Evolutionary conservation across 768 basidiomycete species (phyloP), one percentile per base, ranked within the genome.

Genomic region (Boletus reticulatus): DNA sequence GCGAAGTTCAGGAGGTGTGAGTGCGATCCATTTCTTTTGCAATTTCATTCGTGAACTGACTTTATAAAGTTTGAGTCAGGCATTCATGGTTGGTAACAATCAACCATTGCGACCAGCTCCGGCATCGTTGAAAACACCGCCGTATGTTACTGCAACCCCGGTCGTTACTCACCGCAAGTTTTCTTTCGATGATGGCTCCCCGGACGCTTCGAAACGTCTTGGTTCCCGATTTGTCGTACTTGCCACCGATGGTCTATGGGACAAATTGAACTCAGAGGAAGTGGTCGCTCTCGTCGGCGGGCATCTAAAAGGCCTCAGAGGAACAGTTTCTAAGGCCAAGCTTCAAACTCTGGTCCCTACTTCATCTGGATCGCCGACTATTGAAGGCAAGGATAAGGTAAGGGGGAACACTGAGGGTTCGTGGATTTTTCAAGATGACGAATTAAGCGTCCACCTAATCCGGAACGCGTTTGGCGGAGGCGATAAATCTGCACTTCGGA

Each of bases 381-480:
- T 92, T 48, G 81, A 88, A 55, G 89, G 87, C 53, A 88, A 89
- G 67, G 73, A 78, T 59, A 78, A 78, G 67, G 59, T 47, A 48
- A 69, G 61, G 46, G 69, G 71, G 50, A 63, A 59, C 22, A 63
- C 63, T 11, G 66, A 77, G 32, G 84, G 84, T 14, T 76, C 78
- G 11, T 94, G 92, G 92, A 79, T 82, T 9, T 96, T 95, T 62
- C 80, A 78, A 46, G 91, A 94, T 64, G 84, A 85, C 17, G 89
- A 93, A 62, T 65, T 90, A 52, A 81, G 87, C 57, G 84, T 88
- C 38, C 94, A 95, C 71, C 75, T 96, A 17, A 92, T 95, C 54
- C 80, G 93, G 58, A 96, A 96, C 66, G 91, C 93, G n/a, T 84
- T 94, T 56, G 92, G 92, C n/a, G 92, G 94, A 31, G 89, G 82